Conservation (phyloP, 1,284 basidiomycete species). For the Xerocomus alliaceus region DNA sequence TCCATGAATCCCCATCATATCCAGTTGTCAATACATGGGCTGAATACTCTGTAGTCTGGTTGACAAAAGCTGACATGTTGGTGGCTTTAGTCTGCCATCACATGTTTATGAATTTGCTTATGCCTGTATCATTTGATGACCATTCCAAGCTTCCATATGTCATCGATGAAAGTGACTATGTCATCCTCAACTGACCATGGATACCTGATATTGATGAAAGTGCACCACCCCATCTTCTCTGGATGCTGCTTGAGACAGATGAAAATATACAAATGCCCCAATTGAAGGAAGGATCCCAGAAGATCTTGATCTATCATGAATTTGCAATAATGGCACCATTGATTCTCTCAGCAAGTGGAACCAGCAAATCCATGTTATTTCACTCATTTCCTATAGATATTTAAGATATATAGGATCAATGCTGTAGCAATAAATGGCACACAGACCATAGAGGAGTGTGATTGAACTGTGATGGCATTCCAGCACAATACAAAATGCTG, state of each 20-base stretch:
- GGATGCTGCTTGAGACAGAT: constrained; percentile 9
- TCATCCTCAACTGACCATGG: constrained; percentile 10
- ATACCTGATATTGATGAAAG: not conserved
- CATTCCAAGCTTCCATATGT: not conserved
- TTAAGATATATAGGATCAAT: constrained; percentile 1
- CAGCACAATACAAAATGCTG: constrained; percentile 1
- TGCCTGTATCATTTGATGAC: constrained; percentile 5
- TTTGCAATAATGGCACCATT: constrained; percentile 17
- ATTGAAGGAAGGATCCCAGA: not conserved
- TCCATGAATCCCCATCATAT: constrained; percentile 13
- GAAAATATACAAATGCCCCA: not conserved
- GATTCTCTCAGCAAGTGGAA: constrained; percentile 11
- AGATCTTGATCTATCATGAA: constrained; percentile 14
- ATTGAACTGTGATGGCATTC: not conserved
- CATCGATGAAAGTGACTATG: not conserved
- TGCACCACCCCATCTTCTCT: not conserved
- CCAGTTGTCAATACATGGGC: not conserved
- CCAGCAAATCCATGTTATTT: not conserved
- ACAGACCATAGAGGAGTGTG: not conserved
- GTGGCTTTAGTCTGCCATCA: constrained; percentile 10
- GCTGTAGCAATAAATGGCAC: constrained; percentile 14
- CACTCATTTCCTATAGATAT: not conserved
- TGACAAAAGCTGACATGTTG: constrained; percentile 13
- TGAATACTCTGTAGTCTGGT: not conserved
- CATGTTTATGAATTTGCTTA: not conserved